Evolutionary conservation across 768 basidiomycete species (phyloP), one percentile per base, ranked within the genome.

Genomic region (Collybia mongolica): DNA sequence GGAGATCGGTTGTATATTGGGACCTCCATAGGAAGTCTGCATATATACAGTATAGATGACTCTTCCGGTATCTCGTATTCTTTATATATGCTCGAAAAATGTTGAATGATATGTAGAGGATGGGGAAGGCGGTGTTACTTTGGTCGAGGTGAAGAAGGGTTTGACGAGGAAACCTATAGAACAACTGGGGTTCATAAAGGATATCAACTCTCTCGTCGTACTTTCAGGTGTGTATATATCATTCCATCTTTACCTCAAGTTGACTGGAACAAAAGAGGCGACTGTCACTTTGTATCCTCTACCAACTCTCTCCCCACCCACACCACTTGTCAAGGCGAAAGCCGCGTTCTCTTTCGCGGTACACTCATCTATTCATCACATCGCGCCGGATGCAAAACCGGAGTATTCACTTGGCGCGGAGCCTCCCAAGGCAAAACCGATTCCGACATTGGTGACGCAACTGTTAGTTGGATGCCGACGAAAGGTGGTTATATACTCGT

Each of bases 401-500:
- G 54, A 59, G 12, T 43, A 52, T 28, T 51, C 49, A 23, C 53
- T 63, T 23, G 69, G 59, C 9, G 62, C 55, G 23, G 68, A 66
- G 32, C 69, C 67, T 47, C 57, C 60, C 32, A 67, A 63, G 43
- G 52, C 66, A 1, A 75, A 74, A 23, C 71, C 79, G 8, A 83
- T 88, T 26, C 84, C 90, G 28, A 77, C 76, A 2, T 66, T 86
- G 19, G 72, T 90, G n/a, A 93, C 93, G 0, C 77, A 79, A 48
- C 76, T 99, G 14, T 75, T 91, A 11, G 77, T 97, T 3, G 96
- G 94, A 22, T 97, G 95, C 64, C 72, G 88, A 54, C 79, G 93
- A 55, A 92, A 86, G 63, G 81, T 90, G 6, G 85, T 94, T 0
- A 70, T 97, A 14, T 93, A 94, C 64, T 79, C 82, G 6, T 95